Percentiles rank a stretch among this genome's conserved stretches.
phyloP scores from a whole-genome alignment of 177 flowering plant genomes.

The Telopea speciosissima region DNA sequence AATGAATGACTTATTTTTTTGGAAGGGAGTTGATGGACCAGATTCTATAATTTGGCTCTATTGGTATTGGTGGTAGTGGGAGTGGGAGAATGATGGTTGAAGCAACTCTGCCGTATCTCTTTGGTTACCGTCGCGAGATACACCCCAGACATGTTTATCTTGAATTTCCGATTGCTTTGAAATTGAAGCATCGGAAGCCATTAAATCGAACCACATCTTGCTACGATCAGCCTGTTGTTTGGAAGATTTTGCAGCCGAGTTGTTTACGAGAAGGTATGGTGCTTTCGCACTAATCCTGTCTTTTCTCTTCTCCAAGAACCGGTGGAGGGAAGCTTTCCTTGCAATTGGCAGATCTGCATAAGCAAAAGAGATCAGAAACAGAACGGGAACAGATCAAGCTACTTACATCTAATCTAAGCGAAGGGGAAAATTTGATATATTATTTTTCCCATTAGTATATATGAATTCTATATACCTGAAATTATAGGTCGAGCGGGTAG shows the following conservation, averaged over 20 bases:
- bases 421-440: too few species aligned
- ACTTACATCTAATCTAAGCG: too few species aligned
- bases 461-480: slow-evolving; percentile 26
- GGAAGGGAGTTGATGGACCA: too few species aligned
- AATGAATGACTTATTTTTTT: too few species aligned
- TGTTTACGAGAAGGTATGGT: slow-evolving; percentile 34
- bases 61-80: too few species aligned
- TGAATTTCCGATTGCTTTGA: slow-evolving; percentile 15
- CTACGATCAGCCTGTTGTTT: slow-evolving; percentile 18
- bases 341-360: slow-evolving; percentile 63
- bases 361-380: slow-evolving; percentile 1
- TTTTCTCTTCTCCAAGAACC: slow-evolving; percentile 87
- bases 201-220: slow-evolving; percentile 55
- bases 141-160: too few species aligned
- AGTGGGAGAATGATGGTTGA: too few species aligned
- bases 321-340: slow-evolving; percentile 77
- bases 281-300: slow-evolving; percentile 51
- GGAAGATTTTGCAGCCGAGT: slow-evolving; percentile 10
- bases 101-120: too few species aligned
- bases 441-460: too few species aligned
- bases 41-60: too few species aligned
- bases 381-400: too few species aligned
- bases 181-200: slow-evolving; percentile 19
- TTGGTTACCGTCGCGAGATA: too few species aligned
- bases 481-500: slow-evolving; percentile 19